phyloP scores from a whole-genome alignment of 73 alveolate genomes.

The Durusdinium trenchii region DNA sequence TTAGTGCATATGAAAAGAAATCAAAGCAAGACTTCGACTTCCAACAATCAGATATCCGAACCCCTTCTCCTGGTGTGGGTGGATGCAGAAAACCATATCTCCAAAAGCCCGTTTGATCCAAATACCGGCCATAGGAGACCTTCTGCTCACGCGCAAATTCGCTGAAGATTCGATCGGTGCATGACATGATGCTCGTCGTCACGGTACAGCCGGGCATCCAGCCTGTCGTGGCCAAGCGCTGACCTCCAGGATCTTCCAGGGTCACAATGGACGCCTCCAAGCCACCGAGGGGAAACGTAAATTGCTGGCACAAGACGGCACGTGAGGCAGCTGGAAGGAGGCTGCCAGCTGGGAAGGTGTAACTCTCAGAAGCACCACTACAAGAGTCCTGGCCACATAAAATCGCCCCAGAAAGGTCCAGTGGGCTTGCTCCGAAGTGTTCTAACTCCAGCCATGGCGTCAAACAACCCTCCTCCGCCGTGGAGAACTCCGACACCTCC shows the following conservation, averaged over 20 bases:
- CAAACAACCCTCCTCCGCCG: background rate
- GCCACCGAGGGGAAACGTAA: background rate
- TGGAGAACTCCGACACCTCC: background rate
- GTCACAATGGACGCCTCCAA: background rate
- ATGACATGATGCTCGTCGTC: conserved; percentile 23
- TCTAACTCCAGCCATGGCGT: background rate
- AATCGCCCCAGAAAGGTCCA: conserved; percentile 7
- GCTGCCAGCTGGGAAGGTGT: background rate
- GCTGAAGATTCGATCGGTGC: conserved; percentile 30
- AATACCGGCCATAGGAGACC: background rate
- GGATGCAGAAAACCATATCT: conserved; percentile 1
- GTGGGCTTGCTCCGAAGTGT: background rate
- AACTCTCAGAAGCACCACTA: background rate
- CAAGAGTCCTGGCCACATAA: background rate
- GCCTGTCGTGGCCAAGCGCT: background rate
- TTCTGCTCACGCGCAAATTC: background rate
- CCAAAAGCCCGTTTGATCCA: background rate
- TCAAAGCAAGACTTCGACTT: too few species aligned
- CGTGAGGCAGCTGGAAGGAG: background rate
- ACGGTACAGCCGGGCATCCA: background rate
- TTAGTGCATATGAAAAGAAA: too few species aligned
- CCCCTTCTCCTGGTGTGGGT: background rate
- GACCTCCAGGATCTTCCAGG: background rate
- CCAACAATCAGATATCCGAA: too few species aligned
- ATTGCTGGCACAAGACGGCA: background rate